Conservation (phyloP, 2,329 filamentous ascomycete species). For the Hirsutella rhossiliensis region DNA sequence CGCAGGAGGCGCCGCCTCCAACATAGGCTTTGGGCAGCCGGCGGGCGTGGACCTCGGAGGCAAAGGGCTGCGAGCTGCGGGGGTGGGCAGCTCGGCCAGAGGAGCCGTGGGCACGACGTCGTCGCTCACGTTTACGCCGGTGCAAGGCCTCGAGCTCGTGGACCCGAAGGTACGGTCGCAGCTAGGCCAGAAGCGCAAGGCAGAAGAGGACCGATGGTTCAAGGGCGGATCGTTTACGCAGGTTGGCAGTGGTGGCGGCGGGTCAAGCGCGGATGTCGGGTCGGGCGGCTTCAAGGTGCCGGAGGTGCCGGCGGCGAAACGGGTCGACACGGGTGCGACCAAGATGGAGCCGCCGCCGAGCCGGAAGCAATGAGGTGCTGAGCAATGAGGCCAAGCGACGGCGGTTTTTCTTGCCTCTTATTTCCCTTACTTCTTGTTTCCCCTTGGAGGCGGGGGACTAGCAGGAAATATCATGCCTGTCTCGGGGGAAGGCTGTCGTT, state of each 20-base stretch:
- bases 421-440: too few relatives aligned
- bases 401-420: not conserved
- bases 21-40: slow-evolving; percentile 62
- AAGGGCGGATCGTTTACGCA: slow-evolving; percentile 96
- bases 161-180: slow-evolving; percentile 87
- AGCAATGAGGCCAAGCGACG: not conserved
- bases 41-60: slow-evolving; percentile 60
- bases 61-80: slow-evolving; percentile 68
- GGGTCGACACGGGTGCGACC: slow-evolving; percentile 30
- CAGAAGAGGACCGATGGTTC: slow-evolving; percentile 93
- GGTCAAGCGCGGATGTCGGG: slow-evolving; percentile 25
- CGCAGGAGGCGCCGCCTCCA: slow-evolving; percentile 60
- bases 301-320: slow-evolving; percentile 61
- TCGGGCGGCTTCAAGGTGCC: slow-evolving; percentile 71
- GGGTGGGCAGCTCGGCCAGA: slow-evolving; percentile 62
- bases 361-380: slow-evolving; percentile 6
- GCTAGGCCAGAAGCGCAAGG: slow-evolving; percentile 79
- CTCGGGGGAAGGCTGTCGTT: too few relatives aligned
- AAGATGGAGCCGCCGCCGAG: slow-evolving; percentile 24
- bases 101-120: slow-evolving; percentile 60
- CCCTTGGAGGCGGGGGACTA: too few relatives aligned
- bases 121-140: slow-evolving; percentile 83
- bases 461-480: too few relatives aligned
- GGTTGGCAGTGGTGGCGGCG: slow-evolving; percentile 40
- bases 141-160: slow-evolving; percentile 88